These are phyloP conservation scores for Lasiosphaeriaceae sp. DNA, from an alignment of 495 filamentous ascomycete genomes.

Conservation along the genomic window DNA sequence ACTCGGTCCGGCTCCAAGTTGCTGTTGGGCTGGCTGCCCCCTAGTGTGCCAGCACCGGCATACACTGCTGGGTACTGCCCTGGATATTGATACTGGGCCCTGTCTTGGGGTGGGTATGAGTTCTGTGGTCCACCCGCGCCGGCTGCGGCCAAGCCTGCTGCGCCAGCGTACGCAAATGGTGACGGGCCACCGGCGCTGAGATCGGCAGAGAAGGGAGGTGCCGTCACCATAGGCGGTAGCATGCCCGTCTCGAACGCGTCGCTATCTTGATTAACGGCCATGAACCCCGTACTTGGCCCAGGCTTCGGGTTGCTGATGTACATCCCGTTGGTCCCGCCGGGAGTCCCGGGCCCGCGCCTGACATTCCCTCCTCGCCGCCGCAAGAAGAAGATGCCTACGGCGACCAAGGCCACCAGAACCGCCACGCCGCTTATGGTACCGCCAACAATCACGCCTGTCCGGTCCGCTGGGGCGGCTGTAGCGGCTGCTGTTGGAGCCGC, in stretches of 20 bases:
- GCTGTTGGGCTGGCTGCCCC: background rate
- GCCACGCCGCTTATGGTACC: slow-evolving; percentile 40
- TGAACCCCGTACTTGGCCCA: slow-evolving; percentile 19
- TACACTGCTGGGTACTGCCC: slow-evolving; percentile 20
- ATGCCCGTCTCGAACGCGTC: slow-evolving; percentile 30
- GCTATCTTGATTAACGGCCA: slow-evolving; percentile 19
- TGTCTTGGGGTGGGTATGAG: slow-evolving; percentile 19
- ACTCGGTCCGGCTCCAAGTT: slow-evolving; percentile 24
- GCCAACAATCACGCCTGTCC: slow-evolving; percentile 43
- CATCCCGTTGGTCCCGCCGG: slow-evolving; percentile 21
- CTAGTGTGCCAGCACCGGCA: slow-evolving; percentile 8
- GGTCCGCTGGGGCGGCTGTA: slow-evolving; percentile 9
- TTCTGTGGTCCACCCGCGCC: slow-evolving; percentile 6
- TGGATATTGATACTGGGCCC: slow-evolving; percentile 16
- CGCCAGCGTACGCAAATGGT: slow-evolving; percentile 17
- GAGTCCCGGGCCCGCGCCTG: slow-evolving; percentile 29
- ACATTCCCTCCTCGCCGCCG: slow-evolving; percentile 33
- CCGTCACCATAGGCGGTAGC: slow-evolving; percentile 6
- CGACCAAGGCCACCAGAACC: slow-evolving; percentile 27
- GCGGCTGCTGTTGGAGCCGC: slow-evolving; percentile 7
- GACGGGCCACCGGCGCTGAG: slow-evolving; percentile 18
- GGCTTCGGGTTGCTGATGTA: slow-evolving; percentile 30
- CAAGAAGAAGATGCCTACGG: slow-evolving; percentile 25
- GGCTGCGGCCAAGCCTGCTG: slow-evolving; percentile 1
- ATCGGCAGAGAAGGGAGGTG: slow-evolving; percentile 17